These are phyloP conservation scores for Komagataella pseudopastoris DNA, from an alignment of 805 yeast species.

Conservation along the genomic window DNA sequence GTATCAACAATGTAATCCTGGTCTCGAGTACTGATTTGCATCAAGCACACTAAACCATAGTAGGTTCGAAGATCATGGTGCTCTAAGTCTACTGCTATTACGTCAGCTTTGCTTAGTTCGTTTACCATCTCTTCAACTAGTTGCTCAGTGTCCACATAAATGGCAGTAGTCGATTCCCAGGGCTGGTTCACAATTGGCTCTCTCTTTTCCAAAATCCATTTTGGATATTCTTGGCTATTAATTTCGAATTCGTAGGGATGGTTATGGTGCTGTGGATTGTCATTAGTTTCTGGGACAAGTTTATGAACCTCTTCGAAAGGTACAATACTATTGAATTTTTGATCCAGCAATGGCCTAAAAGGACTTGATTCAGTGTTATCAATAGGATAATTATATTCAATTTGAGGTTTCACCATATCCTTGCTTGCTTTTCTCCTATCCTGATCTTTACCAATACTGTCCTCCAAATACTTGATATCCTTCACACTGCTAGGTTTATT, in stretches of 20 bases:
- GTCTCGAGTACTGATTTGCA: slow-evolving; percentile 82
- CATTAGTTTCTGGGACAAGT: slow-evolving; percentile 22
- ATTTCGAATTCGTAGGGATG: slow-evolving; percentile 83
- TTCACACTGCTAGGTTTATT: slow-evolving; percentile 10
- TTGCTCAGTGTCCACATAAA: slow-evolving; percentile 57
- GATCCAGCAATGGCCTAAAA: slow-evolving; percentile 57
- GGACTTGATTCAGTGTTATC: slow-evolving; percentile 63
- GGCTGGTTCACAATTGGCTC: slow-evolving; percentile 34
- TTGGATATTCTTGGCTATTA: slow-evolving; percentile 54
- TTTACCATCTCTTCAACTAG: slow-evolving; percentile 39
- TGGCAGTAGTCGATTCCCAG: slow-evolving; percentile 54
- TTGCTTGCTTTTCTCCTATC: slow-evolving; percentile 7
- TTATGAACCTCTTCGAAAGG: slow-evolving; percentile 38
- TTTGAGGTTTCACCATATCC: slow-evolving; percentile 56
- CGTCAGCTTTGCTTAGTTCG: slow-evolving; percentile 35
- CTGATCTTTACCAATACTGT: slow-evolving; percentile 11
- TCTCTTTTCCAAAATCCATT: slow-evolving; percentile 22
- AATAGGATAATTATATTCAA: slow-evolving; percentile 36
- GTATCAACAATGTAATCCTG: slow-evolving; percentile 86
- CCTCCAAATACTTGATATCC: slow-evolving; percentile 36
- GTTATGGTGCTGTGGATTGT: slow-evolving; percentile 43
- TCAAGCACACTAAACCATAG: slow-evolving; percentile 79
- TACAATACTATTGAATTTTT: slow-evolving; percentile 59
- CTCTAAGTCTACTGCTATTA: slow-evolving; percentile 87
- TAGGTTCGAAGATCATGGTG: slow-evolving; percentile 90